Percentiles rank a stretch among this genome's conserved stretches.
Evolutionary conservation across 495 filamentous ascomycete species (phyloP).

Genomic region (Penicillium antarcticum): DNA sequence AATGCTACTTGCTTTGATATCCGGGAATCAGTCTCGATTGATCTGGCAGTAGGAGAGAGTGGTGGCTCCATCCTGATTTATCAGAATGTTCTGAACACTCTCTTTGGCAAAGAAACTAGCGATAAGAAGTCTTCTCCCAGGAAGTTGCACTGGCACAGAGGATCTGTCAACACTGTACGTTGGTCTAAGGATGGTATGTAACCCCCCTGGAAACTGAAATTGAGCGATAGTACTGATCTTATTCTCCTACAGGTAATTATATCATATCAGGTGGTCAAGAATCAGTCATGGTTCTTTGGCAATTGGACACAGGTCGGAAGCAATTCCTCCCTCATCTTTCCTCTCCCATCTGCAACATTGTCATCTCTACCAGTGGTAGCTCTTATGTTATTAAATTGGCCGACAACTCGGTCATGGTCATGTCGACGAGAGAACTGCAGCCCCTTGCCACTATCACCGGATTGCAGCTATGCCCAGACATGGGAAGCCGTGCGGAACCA

Average conservation of each 20-base stretch:
- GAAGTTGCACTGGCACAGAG: conserved; percentile 88
- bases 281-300: conserved; percentile 92
- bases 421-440: conserved; percentile 83
- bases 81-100: conserved; percentile 61
- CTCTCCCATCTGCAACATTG: conserved; percentile 75
- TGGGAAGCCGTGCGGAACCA: conserved; percentile 8
- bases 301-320: conserved; percentile 77
- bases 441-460: conserved; percentile 79
- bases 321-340: conserved; percentile 86
- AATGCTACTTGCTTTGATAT: conserved; percentile 34
- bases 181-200: conserved; percentile 86
- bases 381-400: conserved; percentile 80
- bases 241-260: conserved; percentile 71
- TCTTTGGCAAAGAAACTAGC: conserved; percentile 39
- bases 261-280: conserved; percentile 89
- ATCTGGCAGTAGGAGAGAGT: conserved; percentile 72
- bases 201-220: neutral
- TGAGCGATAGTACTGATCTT: neutral
- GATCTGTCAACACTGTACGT: conserved; percentile 72
- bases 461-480: conserved; percentile 57
- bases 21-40: conserved; percentile 39
- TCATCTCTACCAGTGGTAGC: conserved; percentile 72
- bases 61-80: conserved; percentile 76
- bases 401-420: conserved; percentile 83
- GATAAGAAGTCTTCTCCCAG: conserved; percentile 41